A percentile compares a stretch with the other conserved stretches of the same genome.
phyloP scores from a whole-genome alignment of 805 yeast species.

The Kockiozyma suomiensis region DNA sequence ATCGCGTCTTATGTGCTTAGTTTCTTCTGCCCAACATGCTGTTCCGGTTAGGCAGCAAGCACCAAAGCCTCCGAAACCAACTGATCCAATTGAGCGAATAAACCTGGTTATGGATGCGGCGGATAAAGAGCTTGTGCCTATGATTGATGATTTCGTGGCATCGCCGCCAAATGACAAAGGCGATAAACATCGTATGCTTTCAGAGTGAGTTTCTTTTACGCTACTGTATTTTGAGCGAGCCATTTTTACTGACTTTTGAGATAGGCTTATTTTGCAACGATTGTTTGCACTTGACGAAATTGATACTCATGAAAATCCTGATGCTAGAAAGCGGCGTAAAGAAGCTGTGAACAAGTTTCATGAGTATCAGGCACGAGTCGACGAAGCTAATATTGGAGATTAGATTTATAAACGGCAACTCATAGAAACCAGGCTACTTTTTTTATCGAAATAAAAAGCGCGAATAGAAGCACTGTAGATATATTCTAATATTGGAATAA shows the following conservation, averaged over 20 bases:
- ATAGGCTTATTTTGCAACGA: constrained; percentile 33
- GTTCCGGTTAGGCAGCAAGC: constrained; percentile 4
- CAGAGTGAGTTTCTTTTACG: constrained; percentile 22
- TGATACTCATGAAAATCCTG: constrained; percentile 37
- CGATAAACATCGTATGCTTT: constrained; percentile 25
- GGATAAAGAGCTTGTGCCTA: constrained; percentile 25
- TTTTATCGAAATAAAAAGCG: neutral
- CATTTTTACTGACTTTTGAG: neutral
- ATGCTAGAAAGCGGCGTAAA: constrained; percentile 35
- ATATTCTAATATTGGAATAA: neutral
- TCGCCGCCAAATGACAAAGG: constrained; percentile 19
- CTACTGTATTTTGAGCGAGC: neutral
- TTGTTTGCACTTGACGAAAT: constrained; percentile 35
- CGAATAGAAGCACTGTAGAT: neutral
- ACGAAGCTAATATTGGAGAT: constrained; percentile 23
- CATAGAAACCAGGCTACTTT: neutral
- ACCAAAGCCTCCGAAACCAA: constrained; percentile 12
- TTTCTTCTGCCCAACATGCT: constrained; percentile 7
- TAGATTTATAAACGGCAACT: neutral
- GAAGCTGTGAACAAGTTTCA: constrained; percentile 37
- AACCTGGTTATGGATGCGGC: constrained; percentile 21
- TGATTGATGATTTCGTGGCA: constrained; percentile 22
- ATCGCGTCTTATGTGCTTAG: constrained; percentile 22
- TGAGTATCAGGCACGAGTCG: constrained; percentile 35
- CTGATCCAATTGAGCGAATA: constrained; percentile 27